Conservation (phyloP, 768 basidiomycete genomes). For the Leccinum longicurvipes region DNA sequence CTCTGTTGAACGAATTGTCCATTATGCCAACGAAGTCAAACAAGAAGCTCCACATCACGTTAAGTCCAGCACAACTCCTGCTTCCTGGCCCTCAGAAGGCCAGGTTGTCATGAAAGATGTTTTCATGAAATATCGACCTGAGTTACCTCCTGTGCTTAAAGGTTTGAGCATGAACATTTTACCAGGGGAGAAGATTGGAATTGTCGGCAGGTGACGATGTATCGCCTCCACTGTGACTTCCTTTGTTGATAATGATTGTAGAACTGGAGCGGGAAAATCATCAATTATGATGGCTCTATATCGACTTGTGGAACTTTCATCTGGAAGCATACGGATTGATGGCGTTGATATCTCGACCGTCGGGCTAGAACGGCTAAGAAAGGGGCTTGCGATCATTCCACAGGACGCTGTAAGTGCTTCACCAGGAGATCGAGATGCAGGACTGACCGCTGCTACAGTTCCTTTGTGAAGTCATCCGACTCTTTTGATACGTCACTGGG, state of each 20-base stretch:
- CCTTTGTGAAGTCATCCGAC: slow-evolving; percentile 29
- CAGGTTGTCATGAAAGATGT: slow-evolving; percentile 72
- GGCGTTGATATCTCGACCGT: slow-evolving; percentile 83
- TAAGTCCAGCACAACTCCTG: slow-evolving; percentile 53
- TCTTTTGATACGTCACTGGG: background rate
- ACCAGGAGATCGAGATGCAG: background rate
- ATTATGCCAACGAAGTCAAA: slow-evolving; percentile 80
- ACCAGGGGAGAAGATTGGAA: slow-evolving; percentile 87
- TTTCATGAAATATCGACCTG: slow-evolving; percentile 79
- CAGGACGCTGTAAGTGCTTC: slow-evolving; percentile 50
- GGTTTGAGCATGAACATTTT: slow-evolving; percentile 67
- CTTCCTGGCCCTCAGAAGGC: slow-evolving; percentile 74
- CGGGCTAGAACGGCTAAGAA: slow-evolving; percentile 71
- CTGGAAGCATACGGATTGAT: slow-evolving; percentile 79
- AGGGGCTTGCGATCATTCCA: slow-evolving; percentile 72
- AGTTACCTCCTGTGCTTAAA: slow-evolving; percentile 83
- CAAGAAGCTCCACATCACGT: slow-evolving; percentile 75
- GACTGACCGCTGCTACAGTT: slow-evolving; percentile 29
- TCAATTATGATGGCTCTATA: slow-evolving; percentile 88
- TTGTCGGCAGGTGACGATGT: slow-evolving; percentile 62
- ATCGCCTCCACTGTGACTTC: slow-evolving; percentile 3
- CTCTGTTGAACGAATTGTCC: slow-evolving; percentile 81
- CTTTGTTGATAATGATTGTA: slow-evolving; percentile 15
- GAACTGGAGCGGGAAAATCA: slow-evolving; percentile 89
- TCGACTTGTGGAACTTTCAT: slow-evolving; percentile 75